Percentiles rank a stretch among this genome's conserved stretches.
Conservation (phyloP, 106 monocot genomes). For the Xerophyta viscosa region DNA sequence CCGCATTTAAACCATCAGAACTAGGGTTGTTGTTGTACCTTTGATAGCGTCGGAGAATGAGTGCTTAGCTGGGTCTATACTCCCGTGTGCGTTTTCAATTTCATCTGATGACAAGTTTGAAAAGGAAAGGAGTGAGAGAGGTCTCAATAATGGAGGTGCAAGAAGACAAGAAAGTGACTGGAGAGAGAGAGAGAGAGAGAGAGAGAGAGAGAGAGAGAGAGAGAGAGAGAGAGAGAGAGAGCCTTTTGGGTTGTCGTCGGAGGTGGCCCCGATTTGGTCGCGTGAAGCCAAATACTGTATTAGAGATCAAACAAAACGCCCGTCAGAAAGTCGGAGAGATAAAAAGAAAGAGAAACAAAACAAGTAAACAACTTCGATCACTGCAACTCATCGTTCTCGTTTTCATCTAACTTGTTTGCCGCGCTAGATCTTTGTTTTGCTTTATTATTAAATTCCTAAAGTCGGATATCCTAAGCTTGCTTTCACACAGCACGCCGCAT, state of each 20-base stretch:
- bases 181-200: no score
- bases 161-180: not conserved
- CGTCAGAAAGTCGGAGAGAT: not conserved
- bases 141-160: not conserved
- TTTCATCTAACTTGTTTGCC: no score
- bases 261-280: constrained; percentile 23
- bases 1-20: not conserved
- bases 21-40: constrained; percentile 24
- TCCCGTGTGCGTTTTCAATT: constrained; percentile 7
- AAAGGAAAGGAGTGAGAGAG: not conserved
- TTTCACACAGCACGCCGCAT: not conserved
- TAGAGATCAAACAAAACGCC: not conserved
- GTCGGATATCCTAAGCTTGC: no score
- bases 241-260: no score
- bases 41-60: constrained; percentile 42
- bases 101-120: not conserved
- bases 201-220: no score
- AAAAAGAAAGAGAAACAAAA: not conserved
- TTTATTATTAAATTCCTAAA: no score
- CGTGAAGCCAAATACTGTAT: constrained; percentile 46
- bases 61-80: constrained; percentile 21
- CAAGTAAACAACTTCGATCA: no score
- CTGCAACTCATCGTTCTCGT: no score
- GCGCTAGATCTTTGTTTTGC: no score
- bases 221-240: constrained; percentile 9